Evolutionary conservation across 306 rosid species (phyloP), one percentile per base, ranked within the genome.

Genomic region (Astragalus membranaceus): DNA sequence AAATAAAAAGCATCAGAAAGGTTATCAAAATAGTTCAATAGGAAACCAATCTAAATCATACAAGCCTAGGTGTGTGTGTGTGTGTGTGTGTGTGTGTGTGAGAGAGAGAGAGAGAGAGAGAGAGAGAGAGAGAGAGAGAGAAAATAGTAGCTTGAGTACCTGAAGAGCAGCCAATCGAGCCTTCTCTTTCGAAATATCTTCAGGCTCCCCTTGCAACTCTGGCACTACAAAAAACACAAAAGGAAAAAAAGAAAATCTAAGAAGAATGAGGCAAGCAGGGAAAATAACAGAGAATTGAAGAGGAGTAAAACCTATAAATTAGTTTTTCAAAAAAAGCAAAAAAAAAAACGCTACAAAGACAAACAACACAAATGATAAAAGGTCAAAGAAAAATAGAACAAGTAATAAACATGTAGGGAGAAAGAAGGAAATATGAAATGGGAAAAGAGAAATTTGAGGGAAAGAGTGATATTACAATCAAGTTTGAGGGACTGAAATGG

Each of bases 171-270:
- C 99, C 84, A 94, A 77, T 8, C 96, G 88, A 71, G 99, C 97
- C 65, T 94, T 94, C 82, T 91, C 96, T 81, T 89, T 94, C 52
- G 97, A 94, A 75, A 94, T 94, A 42, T 86, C 96, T 80, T 94
- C 95, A 20, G 97, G 99, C 73, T 94, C 97, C 11, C 99, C 97
- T 83, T 94, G 99, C 82, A 94, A 82, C 77, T 94, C 99, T 11
- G 97, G 97, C 83, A 94, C 99, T 94, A 67, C 4, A 53, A 60
- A 32, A 32, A 70, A 3, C 15, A 47, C 0, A 39, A 11, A 7
- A 15, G 3, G 23, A 37, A 74, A 77, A 33, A 12, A 68, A 72
- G 1, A 41, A 58, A 26, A 7, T 46, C 47, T 49, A 29, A 58
- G 26, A 67, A 70, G 10, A 62, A 73, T 26, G 15, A 44, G 6